Conservation (phyloP, 2,329 filamentous ascomycete genomes). For the Ophiocordyceps polyrhachis-furcata region DNA sequence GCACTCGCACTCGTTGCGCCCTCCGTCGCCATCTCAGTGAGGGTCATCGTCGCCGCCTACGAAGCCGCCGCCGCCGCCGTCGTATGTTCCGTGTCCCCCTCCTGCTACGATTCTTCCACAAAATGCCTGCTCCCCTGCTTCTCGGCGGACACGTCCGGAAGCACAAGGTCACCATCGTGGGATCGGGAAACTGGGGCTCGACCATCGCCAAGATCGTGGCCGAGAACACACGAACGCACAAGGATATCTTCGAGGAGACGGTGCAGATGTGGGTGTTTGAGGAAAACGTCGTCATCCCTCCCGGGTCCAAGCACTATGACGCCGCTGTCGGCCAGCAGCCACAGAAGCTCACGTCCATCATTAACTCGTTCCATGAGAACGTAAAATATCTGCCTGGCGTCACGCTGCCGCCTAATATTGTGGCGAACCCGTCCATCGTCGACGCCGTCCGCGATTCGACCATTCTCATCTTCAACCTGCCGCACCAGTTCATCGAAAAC, state of each 20-base stretch:
- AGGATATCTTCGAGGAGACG: conserved; percentile 65
- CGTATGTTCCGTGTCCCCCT: not conserved
- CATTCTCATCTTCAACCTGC: conserved; percentile 88
- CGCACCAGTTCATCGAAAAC: conserved; percentile 85
- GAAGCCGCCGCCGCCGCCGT: not conserved
- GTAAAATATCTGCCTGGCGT: conserved; percentile 94
- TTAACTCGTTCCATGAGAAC: conserved; percentile 90
- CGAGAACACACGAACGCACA: conserved; percentile 67
- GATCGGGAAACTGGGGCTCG: conserved; percentile 96
- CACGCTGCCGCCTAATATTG: conserved; percentile 59
- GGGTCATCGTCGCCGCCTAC: not conserved
- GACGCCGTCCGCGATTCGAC: conserved; percentile 70
- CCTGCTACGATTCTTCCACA: conserved; percentile 5
- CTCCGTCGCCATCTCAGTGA: not conserved
- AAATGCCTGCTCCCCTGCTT: conserved; percentile 13
- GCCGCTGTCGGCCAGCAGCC: conserved; percentile 40
- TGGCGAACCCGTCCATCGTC: conserved; percentile 64
- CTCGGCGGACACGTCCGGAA: conserved; percentile 42
- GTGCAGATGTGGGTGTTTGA: conserved; percentile 99
- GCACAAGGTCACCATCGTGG: conserved; percentile 86
- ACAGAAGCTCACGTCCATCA: conserved; percentile 76
- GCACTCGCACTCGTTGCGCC: not conserved
- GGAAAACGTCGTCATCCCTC: conserved; percentile 61
- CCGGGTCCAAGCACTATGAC: conserved; percentile 57
- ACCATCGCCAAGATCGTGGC: conserved; percentile 95